Evolutionary conservation across 345 rosid genomes (phyloP), one percentile per base, ranked within the genome.

Genomic region (Eucalyptus microcorys): DNA sequence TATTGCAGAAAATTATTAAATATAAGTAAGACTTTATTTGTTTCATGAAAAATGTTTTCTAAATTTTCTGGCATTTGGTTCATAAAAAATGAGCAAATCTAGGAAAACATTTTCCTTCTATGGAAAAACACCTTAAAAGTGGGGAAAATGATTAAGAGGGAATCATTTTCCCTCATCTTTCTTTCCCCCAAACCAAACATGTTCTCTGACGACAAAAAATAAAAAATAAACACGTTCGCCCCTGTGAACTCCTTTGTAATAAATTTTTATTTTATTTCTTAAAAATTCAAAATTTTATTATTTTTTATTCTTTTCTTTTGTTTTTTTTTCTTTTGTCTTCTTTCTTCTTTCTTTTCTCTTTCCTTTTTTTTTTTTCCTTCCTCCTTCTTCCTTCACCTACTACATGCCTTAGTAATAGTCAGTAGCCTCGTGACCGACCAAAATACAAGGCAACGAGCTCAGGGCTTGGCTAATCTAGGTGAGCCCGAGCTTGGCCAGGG

Each of bases 401-500:
- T 2, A 55, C 2, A 12, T 24, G 13, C 61, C 61, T 55, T 4
- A 55, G 13, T 10, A 6, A 55, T 0, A 24, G 4, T 0, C 2
- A 0, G 1, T 9, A 55, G 30, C 61, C 30, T 0, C 1, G 0
- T 55, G 30, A 24, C 1, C 6, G 0, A 24, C 1, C 30, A 55
- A 55, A 1, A 55, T 24, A 55, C 1, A 1, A 55, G 27, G 30
- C 3, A 24, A 0, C 1, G 6, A 55, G 27, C 30, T 9, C 3
- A 55, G 0, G 12, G 30, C 61, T 55, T 22, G 12, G 30, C 30
- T 10, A 22, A 55, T 55, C 27, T 55, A 55, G 61, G 61, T 55
- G 0, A 24, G 61, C 12, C 3, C 4, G 0, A 55, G 61, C 30
- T 55, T 55, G 14, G 14, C 6, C 27, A 55, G 9, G 1, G 30